Percentiles rank a stretch among this genome's conserved stretches.
phyloP scores from a whole-genome alignment of 1,139 yeast species.

The Scheffersomyces illinoinensis region DNA sequence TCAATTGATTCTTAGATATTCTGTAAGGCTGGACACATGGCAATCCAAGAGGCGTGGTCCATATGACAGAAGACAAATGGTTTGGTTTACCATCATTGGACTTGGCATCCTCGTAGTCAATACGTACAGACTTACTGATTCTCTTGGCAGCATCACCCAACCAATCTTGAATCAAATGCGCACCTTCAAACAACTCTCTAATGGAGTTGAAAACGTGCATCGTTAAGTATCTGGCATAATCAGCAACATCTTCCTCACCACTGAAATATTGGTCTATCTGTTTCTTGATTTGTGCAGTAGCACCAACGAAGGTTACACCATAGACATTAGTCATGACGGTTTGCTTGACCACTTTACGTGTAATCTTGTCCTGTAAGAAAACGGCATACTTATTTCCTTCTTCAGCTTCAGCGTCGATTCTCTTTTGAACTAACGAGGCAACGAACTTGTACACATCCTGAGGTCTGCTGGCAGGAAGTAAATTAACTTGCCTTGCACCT shows the following conservation, averaged over 20 bases:
- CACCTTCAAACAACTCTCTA: constrained; percentile 84
- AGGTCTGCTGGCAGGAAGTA: constrained; percentile 80
- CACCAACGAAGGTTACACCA: constrained; percentile 96
- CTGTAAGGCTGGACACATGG: constrained; percentile 97
- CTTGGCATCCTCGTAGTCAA: constrained; percentile 47
- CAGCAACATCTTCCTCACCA: constrained; percentile 39
- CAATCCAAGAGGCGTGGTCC: constrained; percentile 95
- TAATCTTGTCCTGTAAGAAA: constrained; percentile 59
- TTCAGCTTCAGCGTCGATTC: constrained; percentile 62
- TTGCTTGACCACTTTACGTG: constrained; percentile 90
- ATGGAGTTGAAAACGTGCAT: constrained; percentile 79
- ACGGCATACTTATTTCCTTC: constrained; percentile 55
- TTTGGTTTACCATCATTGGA: constrained; percentile 45
- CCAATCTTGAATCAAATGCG: constrained; percentile 97
- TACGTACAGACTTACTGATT: constrained; percentile 74
- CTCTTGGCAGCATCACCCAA: constrained; percentile 81
- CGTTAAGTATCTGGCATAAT: constrained; percentile 70
- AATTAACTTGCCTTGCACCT: constrained; percentile 91
- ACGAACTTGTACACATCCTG: constrained; percentile 90
- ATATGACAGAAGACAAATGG: constrained; percentile 84
- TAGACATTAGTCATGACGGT: constrained; percentile 98
- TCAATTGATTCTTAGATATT: constrained; percentile 58
- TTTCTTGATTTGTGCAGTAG: constrained; percentile 80
- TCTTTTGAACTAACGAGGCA: constrained; percentile 64
- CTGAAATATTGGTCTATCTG: constrained; percentile 52